Evolutionary conservation across 2,329 filamentous ascomycete species (phyloP).

Genomic region (Aspergillus sp.): DNA sequence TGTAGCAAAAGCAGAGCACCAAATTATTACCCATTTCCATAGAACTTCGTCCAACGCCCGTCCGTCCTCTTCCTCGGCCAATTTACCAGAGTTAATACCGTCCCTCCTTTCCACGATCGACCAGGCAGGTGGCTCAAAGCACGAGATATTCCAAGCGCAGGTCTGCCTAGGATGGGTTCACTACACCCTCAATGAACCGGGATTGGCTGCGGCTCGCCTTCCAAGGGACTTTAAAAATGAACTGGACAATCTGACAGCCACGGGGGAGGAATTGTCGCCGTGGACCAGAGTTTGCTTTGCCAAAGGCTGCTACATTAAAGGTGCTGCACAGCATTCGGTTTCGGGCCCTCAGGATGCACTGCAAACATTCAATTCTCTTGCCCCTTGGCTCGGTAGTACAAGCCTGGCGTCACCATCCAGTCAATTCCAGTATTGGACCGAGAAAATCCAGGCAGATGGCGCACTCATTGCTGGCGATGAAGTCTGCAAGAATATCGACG

Average conservation of each 20-base stretch:
- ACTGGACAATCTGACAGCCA: conserved; percentile 53
- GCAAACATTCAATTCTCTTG: conserved; percentile 63
- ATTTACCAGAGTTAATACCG: conserved; percentile 42
- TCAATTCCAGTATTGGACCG: conserved; percentile 75
- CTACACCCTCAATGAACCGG: conserved; percentile 72
- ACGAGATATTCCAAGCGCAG: conserved; percentile 71
- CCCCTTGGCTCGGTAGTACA: conserved; percentile 57
- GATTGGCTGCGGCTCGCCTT: conserved; percentile 59
- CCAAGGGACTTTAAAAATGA: conserved; percentile 63
- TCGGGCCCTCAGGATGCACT: conserved; percentile 58
- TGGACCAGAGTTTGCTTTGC: conserved; percentile 83
- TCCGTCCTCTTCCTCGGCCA: conserved; percentile 44
- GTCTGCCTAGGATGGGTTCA: conserved; percentile 84
- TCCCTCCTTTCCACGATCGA: conserved; percentile 54
- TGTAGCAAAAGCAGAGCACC: conserved; percentile 68
- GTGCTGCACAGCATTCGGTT: conserved; percentile 50
- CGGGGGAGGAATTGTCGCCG: conserved; percentile 56
- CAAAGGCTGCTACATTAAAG: conserved; percentile 76
- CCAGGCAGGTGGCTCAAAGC: conserved; percentile 52
- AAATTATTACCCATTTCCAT: conserved; percentile 58
- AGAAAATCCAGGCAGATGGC: conserved; percentile 72
- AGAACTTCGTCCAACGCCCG: conserved; percentile 30
- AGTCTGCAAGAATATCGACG: conserved; percentile 29
- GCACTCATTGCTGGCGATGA: conserved; percentile 66
- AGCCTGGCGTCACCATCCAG: conserved; percentile 44